A percentile compares a stretch with the other conserved stretches of the same genome.
Evolutionary conservation across 768 basidiomycete species (phyloP).

Genomic region (Gloeostereum incarnatum): DNA sequence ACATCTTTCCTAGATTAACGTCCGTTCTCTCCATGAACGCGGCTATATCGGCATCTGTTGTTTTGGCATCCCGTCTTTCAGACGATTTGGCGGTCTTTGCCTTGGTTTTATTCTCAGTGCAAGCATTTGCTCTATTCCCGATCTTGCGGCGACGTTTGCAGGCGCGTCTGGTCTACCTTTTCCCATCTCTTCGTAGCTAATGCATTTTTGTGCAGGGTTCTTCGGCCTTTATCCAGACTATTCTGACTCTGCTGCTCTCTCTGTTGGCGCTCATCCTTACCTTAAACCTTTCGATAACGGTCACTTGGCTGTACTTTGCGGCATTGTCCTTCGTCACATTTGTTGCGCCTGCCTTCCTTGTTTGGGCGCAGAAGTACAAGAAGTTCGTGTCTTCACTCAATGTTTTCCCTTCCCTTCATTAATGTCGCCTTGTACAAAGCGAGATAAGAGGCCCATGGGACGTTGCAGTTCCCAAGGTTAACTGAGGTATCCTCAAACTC

Average conservation of each 20-base stretch:
- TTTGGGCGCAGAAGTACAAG: slow-evolving; percentile 86
- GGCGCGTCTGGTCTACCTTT: slow-evolving; percentile 26
- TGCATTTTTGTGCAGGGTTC: slow-evolving; percentile 29
- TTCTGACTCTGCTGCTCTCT: slow-evolving; percentile 45
- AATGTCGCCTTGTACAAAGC: slow-evolving; percentile 28
- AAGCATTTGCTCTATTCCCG: slow-evolving; percentile 78
- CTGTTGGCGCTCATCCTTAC: slow-evolving; percentile 37
- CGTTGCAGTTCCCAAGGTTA: slow-evolving; percentile 69
- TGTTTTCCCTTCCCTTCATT: slow-evolving; percentile 4
- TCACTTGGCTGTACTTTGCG: slow-evolving; percentile 38
- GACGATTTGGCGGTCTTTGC: slow-evolving; percentile 82
- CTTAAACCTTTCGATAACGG: too few relatives aligned
- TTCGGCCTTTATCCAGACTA: slow-evolving; percentile 32
- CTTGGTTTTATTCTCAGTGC: slow-evolving; percentile 78
- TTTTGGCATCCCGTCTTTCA: slow-evolving; percentile 82
- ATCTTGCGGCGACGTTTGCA: slow-evolving; percentile 66
- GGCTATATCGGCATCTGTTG: slow-evolving; percentile 86
- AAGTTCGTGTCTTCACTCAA: slow-evolving; percentile 42
- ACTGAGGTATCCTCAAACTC: slow-evolving; percentile 19
- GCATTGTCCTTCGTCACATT: slow-evolving; percentile 54
- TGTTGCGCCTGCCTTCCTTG: slow-evolving; percentile 60
- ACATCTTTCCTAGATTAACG: slow-evolving; percentile 42
- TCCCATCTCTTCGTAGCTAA: slow-evolving; percentile 8
- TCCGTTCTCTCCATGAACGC: slow-evolving; percentile 87
- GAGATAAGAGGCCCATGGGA: slow-evolving; percentile 91